These are phyloP conservation scores for Fomitopsis schrenkii DNA, from an alignment of 1,284 basidiomycete genomes.

Conservation along the genomic window DNA sequence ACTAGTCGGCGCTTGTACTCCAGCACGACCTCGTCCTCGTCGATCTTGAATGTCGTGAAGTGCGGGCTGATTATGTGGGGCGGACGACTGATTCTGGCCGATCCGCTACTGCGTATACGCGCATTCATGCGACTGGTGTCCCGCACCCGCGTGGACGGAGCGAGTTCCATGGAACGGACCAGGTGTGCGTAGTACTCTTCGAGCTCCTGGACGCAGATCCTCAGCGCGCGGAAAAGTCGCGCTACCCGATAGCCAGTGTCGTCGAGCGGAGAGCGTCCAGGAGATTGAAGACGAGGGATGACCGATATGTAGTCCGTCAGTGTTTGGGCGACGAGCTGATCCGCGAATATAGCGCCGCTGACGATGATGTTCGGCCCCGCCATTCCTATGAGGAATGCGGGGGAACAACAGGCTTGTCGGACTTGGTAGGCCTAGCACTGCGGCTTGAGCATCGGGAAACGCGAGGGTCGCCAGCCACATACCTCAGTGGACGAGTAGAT, in stretches of 20 bases:
- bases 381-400: constrained; percentile 7
- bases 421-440: not conserved
- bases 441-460: not conserved
- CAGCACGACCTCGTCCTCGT: not conserved
- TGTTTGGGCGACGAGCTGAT: constrained; percentile 8
- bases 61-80: constrained; percentile 6
- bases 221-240: constrained; percentile 7
- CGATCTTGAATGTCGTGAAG: constrained; percentile 2
- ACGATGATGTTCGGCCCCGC: constrained; percentile 11
- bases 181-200: constrained; percentile 1
- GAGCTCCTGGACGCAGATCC: constrained; percentile 1
- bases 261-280: not conserved
- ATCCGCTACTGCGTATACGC: not conserved
- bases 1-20: constrained; percentile 7
- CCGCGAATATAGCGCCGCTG: constrained; percentile 13
- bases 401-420: constrained; percentile 9
- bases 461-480: not conserved
- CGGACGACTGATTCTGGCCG: not conserved
- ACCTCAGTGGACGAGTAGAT: not conserved
- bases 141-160: not conserved
- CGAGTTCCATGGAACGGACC: not conserved
- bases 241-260: constrained; percentile 5
- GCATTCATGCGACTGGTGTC: not conserved
- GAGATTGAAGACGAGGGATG: not conserved
- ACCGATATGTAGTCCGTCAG: constrained; percentile 10